Base-by-base conservation (phyloP, 2,329 filamentous ascomycete species). In the Colletotrichum lupini region DNA sequence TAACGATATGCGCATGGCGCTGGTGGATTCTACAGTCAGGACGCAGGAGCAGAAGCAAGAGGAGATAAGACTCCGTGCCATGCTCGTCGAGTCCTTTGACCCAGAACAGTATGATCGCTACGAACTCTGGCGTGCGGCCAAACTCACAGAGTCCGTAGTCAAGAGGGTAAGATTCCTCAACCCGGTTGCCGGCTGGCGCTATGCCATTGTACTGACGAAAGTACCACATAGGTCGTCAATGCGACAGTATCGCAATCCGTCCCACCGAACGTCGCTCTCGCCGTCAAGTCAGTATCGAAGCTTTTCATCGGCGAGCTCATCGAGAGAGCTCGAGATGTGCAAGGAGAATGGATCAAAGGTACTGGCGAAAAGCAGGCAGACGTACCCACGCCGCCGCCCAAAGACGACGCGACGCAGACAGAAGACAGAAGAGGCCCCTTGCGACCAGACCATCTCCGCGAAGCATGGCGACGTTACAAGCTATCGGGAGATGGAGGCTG, bases 211-310 rank as follows among this genome's bases (percentile, higher is more conserved):
- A 32, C 58, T 73, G 4, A 76, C 75, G n/a, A 46, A 46, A 37
- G 24, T 63, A 49, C 19, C 42, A 49, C 42, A 5, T 73, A 92
- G 88, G 89, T 95, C 74, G 92, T 95, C 79, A 96, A 95, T 78
- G 92, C 93, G 72, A 94, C 93, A 1, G 92, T 95, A 9, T 94
- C 92, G 0, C 94, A 95, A 80, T 95, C 92, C 1, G 93, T 94
- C 0, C 92, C 93, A 0, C 87, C 89, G 24, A 92, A 90, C 77
- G 92, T 95, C 62, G 92, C 94, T 74, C 91, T 93, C 26, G 92
- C 92, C n/a, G 92, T 95, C 78, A 92, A 91, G 61, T 91, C 92
- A 0, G 93, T 94, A 24, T 91, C 92, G 60, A 96, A 96, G 82
- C 87, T 94, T 74, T 95, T 94, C 80, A 89, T 93, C 4, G 93